Percentiles rank a stretch among this genome's conserved stretches.
Evolutionary conservation across 257 asterid genomes (phyloP).

Genomic region (Forsythia viridissima): DNA sequence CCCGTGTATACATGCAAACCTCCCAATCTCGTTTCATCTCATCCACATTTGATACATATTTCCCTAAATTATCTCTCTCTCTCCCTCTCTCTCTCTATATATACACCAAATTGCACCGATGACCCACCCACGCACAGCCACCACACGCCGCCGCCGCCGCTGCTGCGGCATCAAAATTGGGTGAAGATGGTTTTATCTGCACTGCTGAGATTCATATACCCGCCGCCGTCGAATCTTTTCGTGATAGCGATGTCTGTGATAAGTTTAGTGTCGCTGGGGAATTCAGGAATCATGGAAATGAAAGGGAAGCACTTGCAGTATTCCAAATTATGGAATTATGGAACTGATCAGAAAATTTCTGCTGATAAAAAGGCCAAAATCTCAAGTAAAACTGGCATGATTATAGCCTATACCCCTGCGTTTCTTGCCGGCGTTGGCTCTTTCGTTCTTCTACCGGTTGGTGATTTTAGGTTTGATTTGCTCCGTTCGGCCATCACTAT

Average conservation of each 20-base stretch:
- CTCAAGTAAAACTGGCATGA: conserved; percentile 48
- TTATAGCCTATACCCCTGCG: conserved; percentile 49
- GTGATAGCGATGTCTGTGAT: conserved; percentile 38
- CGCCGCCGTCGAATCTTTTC: conserved; percentile 45
- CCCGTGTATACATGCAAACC: no score
- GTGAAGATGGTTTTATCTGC: conserved; percentile 27
- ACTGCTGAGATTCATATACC: conserved; percentile 29
- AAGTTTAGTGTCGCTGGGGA: conserved; percentile 33
- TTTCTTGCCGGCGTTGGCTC: conserved; percentile 45
- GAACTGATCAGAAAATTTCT: neutral
- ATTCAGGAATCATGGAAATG: conserved; percentile 48
- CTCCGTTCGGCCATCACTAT: conserved; percentile 48
- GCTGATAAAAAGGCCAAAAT: conserved; percentile 9
- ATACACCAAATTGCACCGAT: no score
- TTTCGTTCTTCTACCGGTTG: conserved; percentile 39
- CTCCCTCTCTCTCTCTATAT: no score
- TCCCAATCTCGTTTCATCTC: no score
- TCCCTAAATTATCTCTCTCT: no score
- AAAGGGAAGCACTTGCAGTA: conserved; percentile 51
- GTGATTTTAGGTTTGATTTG: conserved; percentile 43
- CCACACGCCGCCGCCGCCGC: neutral
- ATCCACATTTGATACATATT: no score
- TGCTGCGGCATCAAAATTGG: neutral
- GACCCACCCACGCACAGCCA: neutral
- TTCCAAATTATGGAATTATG: conserved; percentile 46